Evolutionary conservation across 345 rosid species (phyloP).

Genomic region (Luvunga scandens): DNA sequence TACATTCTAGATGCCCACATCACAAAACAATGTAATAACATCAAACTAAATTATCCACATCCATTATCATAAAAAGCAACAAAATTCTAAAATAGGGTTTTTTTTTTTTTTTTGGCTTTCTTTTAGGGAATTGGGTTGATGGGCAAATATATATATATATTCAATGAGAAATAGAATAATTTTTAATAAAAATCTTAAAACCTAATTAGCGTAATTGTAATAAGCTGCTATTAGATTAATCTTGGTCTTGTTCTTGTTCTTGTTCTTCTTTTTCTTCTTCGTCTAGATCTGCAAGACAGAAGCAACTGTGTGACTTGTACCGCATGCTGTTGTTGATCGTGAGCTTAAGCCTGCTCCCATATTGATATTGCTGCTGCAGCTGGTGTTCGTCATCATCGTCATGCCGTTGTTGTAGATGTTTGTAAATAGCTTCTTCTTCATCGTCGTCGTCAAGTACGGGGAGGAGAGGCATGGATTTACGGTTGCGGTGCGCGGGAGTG

Average conservation of each 20-base stretch:
- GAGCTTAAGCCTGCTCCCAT: constrained; percentile 21
- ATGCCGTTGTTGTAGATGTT: too few species aligned
- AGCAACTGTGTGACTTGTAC: constrained; percentile 57
- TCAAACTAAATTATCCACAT: not conserved
- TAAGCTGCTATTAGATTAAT: too few species aligned
- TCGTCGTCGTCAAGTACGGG: constrained; percentile 38
- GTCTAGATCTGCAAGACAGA: constrained; percentile 66
- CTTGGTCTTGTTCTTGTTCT: too few species aligned
- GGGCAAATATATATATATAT: not conserved
- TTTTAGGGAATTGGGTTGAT: too few species aligned
- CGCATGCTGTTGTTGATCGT: constrained; percentile 4
- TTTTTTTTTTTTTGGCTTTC: too few species aligned
- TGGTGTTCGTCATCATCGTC: not conserved
- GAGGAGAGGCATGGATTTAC: constrained; percentile 80
- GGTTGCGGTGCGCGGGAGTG: constrained; percentile 30
- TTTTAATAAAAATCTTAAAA: too few species aligned
- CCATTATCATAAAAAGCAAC: not conserved
- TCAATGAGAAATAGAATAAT: not conserved
- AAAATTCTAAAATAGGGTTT: too few species aligned
- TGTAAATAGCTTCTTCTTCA: not conserved
- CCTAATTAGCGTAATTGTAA: too few species aligned
- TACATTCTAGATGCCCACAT: too few species aligned
- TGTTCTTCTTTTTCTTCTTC: constrained; percentile 28
- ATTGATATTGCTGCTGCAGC: not conserved
- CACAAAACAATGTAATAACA: not conserved